Percentiles rank a stretch among this genome's conserved stretches.
These are phyloP conservation scores for Wickerhamiella infanticola DNA, from an alignment of 1,139 yeast species.

Conservation along the genomic window DNA sequence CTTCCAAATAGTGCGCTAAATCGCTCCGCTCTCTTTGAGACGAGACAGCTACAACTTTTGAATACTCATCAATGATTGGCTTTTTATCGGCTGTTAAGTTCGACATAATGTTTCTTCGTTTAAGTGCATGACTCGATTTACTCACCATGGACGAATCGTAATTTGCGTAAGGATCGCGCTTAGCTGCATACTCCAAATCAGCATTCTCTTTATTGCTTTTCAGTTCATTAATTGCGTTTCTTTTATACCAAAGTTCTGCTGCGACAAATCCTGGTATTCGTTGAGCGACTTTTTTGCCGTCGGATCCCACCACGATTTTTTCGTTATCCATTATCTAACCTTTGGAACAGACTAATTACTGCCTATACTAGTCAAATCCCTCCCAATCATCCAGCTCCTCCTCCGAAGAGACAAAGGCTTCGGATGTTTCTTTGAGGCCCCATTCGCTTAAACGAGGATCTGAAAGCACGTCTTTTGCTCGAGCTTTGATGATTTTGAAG, in stretches of 20 bases:
- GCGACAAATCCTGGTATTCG: constrained; percentile 1
- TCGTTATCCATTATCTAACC: not conserved
- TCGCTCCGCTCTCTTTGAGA: constrained; percentile 4
- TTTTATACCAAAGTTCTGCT: constrained; percentile 3
- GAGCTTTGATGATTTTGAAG: constrained; percentile 50
- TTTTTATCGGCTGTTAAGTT: not conserved
- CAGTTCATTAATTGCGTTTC: not conserved
- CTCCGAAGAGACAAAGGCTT: constrained; percentile 22
- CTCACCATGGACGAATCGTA: constrained; percentile 1
- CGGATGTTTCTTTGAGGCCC: constrained; percentile 32
- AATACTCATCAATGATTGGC: constrained; percentile 3
- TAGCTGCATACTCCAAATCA: not conserved
- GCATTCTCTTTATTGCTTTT: not conserved
- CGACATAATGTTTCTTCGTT: too few species aligned
- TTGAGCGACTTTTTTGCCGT: constrained; percentile 4
- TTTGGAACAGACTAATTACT: not conserved
- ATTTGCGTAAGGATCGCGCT: constrained; percentile 4
- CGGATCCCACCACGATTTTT: constrained; percentile 1
- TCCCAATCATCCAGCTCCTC: constrained; percentile 33
- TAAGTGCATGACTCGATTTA: not conserved
- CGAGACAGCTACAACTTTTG: constrained; percentile 2
- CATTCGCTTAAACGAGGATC: constrained; percentile 52
- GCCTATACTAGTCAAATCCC: constrained; percentile 28
- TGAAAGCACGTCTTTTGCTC: constrained; percentile 46
- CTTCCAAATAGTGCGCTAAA: constrained; percentile 5